Conservation (phyloP, 352 stramenopile genomes). For the Pythium dissotocum region DNA sequence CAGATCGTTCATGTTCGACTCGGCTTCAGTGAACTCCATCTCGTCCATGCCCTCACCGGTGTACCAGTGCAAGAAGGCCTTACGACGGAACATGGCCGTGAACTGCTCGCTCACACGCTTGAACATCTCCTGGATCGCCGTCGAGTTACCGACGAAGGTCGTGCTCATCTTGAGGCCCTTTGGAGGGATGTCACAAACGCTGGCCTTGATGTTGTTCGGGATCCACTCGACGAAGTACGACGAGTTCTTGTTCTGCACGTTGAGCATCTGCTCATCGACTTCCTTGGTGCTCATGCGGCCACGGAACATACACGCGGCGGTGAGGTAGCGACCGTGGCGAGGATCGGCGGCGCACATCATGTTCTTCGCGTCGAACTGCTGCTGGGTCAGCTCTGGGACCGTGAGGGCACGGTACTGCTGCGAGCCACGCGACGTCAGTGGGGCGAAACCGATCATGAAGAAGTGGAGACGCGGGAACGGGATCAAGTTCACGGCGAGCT, state of each 20-base stretch:
- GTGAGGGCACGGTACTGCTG: slow-evolving; percentile 98
- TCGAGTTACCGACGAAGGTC: slow-evolving; percentile 99
- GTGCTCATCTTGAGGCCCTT: slow-evolving; percentile 98
- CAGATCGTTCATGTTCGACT: slow-evolving; percentile 99
- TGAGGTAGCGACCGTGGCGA: slow-evolving; percentile 98
- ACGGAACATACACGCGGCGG: slow-evolving; percentile 99
- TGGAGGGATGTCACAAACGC: slow-evolving; percentile 98
- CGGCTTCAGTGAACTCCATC: slow-evolving; percentile 99
- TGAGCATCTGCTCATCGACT: slow-evolving; percentile 99
- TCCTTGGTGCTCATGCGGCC: slow-evolving; percentile 99
- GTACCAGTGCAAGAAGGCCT: slow-evolving; percentile 99
- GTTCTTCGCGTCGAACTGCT: slow-evolving; percentile 99
- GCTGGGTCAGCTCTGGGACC: slow-evolving; percentile 98
- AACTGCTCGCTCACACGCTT: slow-evolving; percentile 99
- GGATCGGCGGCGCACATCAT: slow-evolving; percentile 99
- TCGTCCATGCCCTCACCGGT: slow-evolving; percentile 99
- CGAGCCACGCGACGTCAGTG: slow-evolving; percentile 94
- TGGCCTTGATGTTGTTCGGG: slow-evolving; percentile 99
- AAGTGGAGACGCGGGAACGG: slow-evolving; percentile 99
- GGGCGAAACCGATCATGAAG: slow-evolving; percentile 99
- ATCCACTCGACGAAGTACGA: slow-evolving; percentile 99
- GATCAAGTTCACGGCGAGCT: slow-evolving; percentile 99
- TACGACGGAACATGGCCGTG: slow-evolving; percentile 99
- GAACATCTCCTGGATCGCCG: slow-evolving; percentile 99
- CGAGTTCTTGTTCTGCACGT: slow-evolving; percentile 99